These are phyloP conservation scores for Saccharomycopsis fermentans DNA, from an alignment of 805 yeast species.

Conservation along the genomic window DNA sequence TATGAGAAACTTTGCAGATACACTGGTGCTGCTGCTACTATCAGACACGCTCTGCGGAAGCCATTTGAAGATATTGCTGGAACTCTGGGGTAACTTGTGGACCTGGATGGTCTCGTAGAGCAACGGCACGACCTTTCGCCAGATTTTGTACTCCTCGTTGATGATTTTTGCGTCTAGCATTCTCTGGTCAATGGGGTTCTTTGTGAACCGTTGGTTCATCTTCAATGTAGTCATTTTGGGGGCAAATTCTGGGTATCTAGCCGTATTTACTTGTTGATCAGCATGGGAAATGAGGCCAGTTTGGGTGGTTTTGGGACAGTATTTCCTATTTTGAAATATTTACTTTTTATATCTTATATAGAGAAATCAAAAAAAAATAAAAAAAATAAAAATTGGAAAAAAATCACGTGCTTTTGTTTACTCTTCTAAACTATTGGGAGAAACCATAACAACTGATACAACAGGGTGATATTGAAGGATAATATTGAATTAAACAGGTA, in stretches of 20 bases:
- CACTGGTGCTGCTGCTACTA: slow-evolving; percentile 1
- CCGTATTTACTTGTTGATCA: too few relatives aligned
- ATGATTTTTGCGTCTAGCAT: slow-evolving; percentile 50
- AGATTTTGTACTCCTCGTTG: slow-evolving; percentile 67
- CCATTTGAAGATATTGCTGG: slow-evolving; percentile 12
- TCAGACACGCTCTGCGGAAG: slow-evolving; percentile 1
- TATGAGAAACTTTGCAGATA: slow-evolving; percentile 7
- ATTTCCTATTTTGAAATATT: too few relatives aligned
- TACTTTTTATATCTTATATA: too few relatives aligned
- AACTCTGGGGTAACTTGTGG: slow-evolving; percentile 25
- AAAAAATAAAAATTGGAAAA: not conserved
- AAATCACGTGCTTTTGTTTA: slow-evolving; percentile 1
- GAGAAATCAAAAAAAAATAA: not conserved
- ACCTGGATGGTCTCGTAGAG: slow-evolving; percentile 68
- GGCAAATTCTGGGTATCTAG: too few relatives aligned
- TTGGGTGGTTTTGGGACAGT: too few relatives aligned
- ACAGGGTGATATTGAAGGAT: too few relatives aligned
- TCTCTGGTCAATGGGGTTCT: slow-evolving; percentile 28
- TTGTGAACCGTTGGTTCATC: slow-evolving; percentile 14
- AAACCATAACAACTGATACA: not conserved
- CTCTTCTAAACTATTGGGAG: too few relatives aligned
- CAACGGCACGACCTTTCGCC: slow-evolving; percentile 81
- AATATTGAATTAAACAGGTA: too few relatives aligned
- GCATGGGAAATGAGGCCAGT: too few relatives aligned
- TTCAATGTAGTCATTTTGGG: not conserved